Evolutionary conservation across 352 stramenopile genomes (phyloP), one percentile per base, ranked within the genome.

Genomic region (Phytophthora crassamura): DNA sequence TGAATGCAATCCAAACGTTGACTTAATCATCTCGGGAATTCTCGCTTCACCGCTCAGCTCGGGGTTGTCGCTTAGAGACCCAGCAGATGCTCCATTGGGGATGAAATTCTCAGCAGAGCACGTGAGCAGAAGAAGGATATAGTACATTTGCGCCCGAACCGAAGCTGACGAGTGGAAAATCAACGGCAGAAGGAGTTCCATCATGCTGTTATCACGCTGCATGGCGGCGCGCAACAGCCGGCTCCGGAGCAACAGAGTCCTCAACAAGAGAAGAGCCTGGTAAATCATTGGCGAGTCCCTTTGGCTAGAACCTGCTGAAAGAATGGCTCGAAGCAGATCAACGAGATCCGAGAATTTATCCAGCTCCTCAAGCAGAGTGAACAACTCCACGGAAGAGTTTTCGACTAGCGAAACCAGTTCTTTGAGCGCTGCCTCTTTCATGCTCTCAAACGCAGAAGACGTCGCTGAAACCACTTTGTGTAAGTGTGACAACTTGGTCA

Each of bases 91-190:
- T 40, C 18, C 40, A 1, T 42, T 36, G 0, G 54, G 57, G 11
- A 74, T 50, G 53, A 86, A 81, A 61, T 68, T 77, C 16, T 93
- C 84, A 9, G 40, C 15, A 1, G 74, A 75, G 50, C 84, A 89
- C 10, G 80, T 86, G 41, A 93, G 48, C 25, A 86, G 43, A 16
- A 93, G 40, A 15, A 90, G 15, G 32, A 90, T 72, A 41, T 84
- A 86, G 64, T 83, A 93, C 69, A 88, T 75, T 32, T 82, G 67
- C 34, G 78, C 69, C 14, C 83, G 83, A 55, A 91, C 72, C 0
- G 20, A 66, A 3, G 67, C 40, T 0, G 60, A 67, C 7, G 64
- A 7, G 41, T 88, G 73, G 35, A 87, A 90, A 28, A 83, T 54
- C n/a, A 78, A 69, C 14, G 75, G 55, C 11, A 77, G 46, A 4